Evolutionary conservation across 805 yeast genomes (phyloP), one percentile per base, ranked within the genome.

Genomic region (Metschnikowia similis): DNA sequence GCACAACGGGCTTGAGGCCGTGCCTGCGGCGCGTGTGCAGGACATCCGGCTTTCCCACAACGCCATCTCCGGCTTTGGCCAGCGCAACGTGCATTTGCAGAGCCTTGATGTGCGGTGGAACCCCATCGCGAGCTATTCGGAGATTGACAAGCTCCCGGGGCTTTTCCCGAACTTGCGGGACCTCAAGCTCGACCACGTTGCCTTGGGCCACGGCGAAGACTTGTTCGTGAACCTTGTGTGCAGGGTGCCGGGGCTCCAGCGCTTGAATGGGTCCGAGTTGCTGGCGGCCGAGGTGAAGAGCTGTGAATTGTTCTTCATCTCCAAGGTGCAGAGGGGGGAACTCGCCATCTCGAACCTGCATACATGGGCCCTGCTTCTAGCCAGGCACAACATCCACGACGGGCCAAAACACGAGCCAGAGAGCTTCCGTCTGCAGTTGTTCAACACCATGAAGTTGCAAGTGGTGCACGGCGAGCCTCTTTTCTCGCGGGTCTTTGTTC

Each of bases 261-360:
- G 46, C 26, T 65, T 89, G 11, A 83, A 90, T 59, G 96, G 96
- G 0, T 74, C 82, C 0, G 45, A 35, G 0, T 66, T 88, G 8
- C 60, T 69, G 2, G 48, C 41, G 0, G 72, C 66, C 1, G 86
- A 83, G 44, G 71, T 89, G 14, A 55, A 51, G 6, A 86, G 84
- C 55, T 85, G 87, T 0, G 96, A 89, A 62, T 61, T 87, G 4
- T 88, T 78, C 60, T 82, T 86, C 52, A 68, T 86, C 29, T 72
- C 82, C 5, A 74, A 74, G 52, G 79, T 86, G 0, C 60, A 58
- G n/a, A 51, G 51, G 14, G 64, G 64, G 1, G 61, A 65, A 6
- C 56, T 61, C 35, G 21, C 40, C 1, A 57, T 56, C 38, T 56
- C 66, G 37, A 49, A 49, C 26, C 28, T 56, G 3, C n/a, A 32